phyloP scores from a whole-genome alignment of 257 asterid species.

The Solanum lycopersicoides region DNA sequence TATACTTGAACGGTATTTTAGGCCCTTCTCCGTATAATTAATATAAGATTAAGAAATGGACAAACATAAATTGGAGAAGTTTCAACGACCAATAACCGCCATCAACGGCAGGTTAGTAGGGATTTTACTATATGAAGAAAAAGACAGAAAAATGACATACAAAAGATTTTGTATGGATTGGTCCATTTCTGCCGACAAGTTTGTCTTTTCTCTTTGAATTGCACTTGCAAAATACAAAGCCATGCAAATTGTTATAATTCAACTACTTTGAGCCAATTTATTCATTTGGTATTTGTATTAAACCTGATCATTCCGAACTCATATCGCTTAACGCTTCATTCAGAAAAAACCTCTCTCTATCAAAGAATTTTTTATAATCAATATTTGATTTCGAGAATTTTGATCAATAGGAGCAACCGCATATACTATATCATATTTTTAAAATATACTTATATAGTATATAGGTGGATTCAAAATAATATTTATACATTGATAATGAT shows the following conservation, averaged over 20 bases:
- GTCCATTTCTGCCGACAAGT: constrained; percentile 9
- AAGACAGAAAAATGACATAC: constrained; percentile 1
- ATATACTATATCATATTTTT: too few species aligned
- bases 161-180: constrained; percentile 13
- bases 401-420: too few species aligned
- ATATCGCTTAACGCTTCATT: too few species aligned
- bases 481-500: background rate
- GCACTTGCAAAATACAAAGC: background rate
- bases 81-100: constrained; percentile 53
- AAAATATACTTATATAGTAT: background rate
- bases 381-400: rapidly evolving
- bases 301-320: too few species aligned
- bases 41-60: background rate
- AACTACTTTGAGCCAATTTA: background rate
- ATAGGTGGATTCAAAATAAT: background rate
- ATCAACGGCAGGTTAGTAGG: constrained; percentile 39
- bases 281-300: too few species aligned
- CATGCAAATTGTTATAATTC: background rate
- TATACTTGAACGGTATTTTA: too few species aligned
- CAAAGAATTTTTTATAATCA: too few species aligned
- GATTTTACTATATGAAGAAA: background rate
- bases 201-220: background rate
- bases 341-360: rapidly evolving
- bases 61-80: background rate
- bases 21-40: too few species aligned